Conservation (phyloP, 2,329 filamentous ascomycete genomes). For the Colletotrichum sp. region DNA sequence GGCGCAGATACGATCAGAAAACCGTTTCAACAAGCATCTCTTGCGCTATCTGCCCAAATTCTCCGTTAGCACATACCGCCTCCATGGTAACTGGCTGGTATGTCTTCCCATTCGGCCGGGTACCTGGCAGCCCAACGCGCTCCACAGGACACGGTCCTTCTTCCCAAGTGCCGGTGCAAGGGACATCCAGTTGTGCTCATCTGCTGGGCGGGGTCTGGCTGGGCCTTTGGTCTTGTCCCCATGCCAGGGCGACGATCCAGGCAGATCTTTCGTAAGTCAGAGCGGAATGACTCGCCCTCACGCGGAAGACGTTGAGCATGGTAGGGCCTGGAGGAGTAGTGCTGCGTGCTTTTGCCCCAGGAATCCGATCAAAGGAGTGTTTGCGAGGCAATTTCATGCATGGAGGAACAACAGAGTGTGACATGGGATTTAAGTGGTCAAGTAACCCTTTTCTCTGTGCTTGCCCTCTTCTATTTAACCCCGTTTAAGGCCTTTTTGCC, state of each 20-base stretch:
- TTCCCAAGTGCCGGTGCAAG: background rate
- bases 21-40: background rate
- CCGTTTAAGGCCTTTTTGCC: background rate
- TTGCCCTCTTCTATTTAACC: background rate
- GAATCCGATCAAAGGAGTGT: background rate
- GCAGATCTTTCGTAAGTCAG: background rate
- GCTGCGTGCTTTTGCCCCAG: background rate
- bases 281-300: background rate
- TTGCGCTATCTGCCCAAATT: background rate
- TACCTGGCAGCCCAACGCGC: background rate
- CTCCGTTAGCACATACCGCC: background rate
- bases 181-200: background rate
- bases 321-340: background rate
- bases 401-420: background rate
- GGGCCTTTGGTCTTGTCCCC: background rate
- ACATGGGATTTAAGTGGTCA: background rate
- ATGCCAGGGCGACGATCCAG: background rate
- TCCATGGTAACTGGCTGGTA: background rate
- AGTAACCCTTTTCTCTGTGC: background rate
- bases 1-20: background rate
- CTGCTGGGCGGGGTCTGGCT: background rate
- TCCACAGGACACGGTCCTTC: background rate
- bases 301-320: background rate
- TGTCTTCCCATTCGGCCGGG: background rate
- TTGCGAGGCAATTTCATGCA: background rate